phyloP scores from a whole-genome alignment of 371 early-diverging fungal genomes.

The Lichtheimia ornata region DNA sequence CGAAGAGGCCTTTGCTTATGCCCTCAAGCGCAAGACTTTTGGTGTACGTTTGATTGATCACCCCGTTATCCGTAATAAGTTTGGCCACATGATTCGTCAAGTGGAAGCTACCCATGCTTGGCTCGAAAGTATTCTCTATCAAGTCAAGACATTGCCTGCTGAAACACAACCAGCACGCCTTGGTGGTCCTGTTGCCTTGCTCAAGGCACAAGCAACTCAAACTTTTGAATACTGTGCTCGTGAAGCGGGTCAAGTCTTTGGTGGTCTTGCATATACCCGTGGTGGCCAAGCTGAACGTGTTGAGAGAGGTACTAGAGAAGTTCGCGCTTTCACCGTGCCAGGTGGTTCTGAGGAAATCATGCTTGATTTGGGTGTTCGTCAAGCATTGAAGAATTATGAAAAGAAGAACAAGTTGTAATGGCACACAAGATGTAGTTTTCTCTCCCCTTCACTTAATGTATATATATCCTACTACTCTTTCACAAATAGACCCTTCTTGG shows the following conservation, averaged over 20 bases:
- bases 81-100: slow-evolving; percentile 79
- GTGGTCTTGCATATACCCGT: slow-evolving; percentile 83
- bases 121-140: slow-evolving; percentile 75
- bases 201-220: slow-evolving; percentile 86
- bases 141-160: slow-evolving; percentile 67
- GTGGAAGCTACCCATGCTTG: slow-evolving; percentile 89
- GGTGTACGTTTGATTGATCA: slow-evolving; percentile 79
- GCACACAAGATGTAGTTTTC: not conserved
- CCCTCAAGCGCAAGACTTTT: slow-evolving; percentile 87
- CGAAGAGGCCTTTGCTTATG: slow-evolving; percentile 84
- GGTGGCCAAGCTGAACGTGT: slow-evolving; percentile 87
- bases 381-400: slow-evolving; percentile 52
- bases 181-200: slow-evolving; percentile 86
- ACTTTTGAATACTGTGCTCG: slow-evolving; percentile 88
- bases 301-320: slow-evolving; percentile 87
- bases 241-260: slow-evolving; percentile 92
- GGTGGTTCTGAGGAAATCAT: slow-evolving; percentile 74
- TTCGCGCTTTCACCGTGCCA: slow-evolving; percentile 85
- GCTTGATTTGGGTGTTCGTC: slow-evolving; percentile 77
- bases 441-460: not conserved
- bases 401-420: not conserved
- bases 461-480: not conserved
- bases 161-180: slow-evolving; percentile 68
- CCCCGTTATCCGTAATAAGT: slow-evolving; percentile 71
- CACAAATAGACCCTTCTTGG: not conserved